Evolutionary conservation across 2,329 filamentous ascomycete genomes (phyloP).

Genomic region (Dothistroma septosporum): DNA sequence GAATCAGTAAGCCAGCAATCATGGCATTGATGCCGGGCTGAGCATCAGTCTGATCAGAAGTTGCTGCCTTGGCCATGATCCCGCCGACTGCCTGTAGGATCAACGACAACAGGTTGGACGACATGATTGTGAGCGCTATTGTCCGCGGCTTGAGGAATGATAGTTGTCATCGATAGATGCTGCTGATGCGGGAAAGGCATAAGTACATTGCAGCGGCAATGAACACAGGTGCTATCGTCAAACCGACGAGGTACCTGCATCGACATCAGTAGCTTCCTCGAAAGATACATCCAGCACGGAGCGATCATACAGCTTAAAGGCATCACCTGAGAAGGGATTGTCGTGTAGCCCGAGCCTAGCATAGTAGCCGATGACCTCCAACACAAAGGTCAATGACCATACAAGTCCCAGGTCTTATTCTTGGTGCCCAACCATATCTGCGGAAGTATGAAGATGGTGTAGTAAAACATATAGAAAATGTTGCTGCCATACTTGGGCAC

Average conservation of each 20-base stretch:
- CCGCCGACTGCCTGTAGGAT: slow-evolving; percentile 56
- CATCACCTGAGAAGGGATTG: slow-evolving; percentile 48
- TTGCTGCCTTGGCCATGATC: slow-evolving; percentile 52
- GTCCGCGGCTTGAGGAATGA: slow-evolving; percentile 26
- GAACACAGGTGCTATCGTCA: slow-evolving; percentile 57
- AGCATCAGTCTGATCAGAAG: slow-evolving; percentile 36
- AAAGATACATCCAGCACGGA: not conserved
- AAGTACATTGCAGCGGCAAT: slow-evolving; percentile 55
- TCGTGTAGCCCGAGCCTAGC: slow-evolving; percentile 52
- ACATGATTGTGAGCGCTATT: slow-evolving; percentile 55
- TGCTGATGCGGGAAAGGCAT: slow-evolving; percentile 54
- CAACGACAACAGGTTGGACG: slow-evolving; percentile 53
- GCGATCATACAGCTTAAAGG: slow-evolving; percentile 48
- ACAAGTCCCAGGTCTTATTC: slow-evolving; percentile 55
- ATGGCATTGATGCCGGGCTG: slow-evolving; percentile 53
- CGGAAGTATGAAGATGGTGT: slow-evolving; percentile 46
- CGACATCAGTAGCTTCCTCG: not conserved
- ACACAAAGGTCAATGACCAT: slow-evolving; percentile 45
- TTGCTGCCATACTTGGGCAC: slow-evolving; percentile 43
- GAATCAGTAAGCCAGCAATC: slow-evolving; percentile 55
- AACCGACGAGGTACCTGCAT: slow-evolving; percentile 52
- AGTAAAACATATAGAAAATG: slow-evolving; percentile 51
- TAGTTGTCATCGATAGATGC: slow-evolving; percentile 47
- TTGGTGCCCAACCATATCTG: slow-evolving; percentile 49
- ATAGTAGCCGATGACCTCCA: slow-evolving; percentile 55